These are phyloP conservation scores for Ophiostoma australiae DNA, from an alignment of 2,329 filamentous ascomycete species.

Conservation along the genomic window DNA sequence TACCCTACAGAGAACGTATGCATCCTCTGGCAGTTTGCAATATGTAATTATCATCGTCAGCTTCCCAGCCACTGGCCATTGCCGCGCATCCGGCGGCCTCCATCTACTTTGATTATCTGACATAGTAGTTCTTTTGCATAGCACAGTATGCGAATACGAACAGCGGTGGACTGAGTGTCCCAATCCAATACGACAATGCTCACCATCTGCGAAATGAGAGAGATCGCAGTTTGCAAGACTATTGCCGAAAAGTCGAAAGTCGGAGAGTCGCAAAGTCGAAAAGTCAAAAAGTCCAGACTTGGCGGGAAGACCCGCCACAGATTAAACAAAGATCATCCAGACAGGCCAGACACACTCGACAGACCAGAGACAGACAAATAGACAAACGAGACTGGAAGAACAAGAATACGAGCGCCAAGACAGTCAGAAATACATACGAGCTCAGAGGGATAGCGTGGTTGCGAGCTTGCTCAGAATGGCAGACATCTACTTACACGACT, in stretches of 20 bases:
- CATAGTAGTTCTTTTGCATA: no score
- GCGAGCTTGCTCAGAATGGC: no score
- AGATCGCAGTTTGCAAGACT: no score
- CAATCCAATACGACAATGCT: no score
- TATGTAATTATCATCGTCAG: background rate
- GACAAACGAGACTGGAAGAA: background rate
- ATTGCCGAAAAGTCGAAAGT: no score
- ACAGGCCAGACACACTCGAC: no score
- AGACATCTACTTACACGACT: background rate
- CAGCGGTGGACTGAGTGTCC: no score
- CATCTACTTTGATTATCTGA: background rate
- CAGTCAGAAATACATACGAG: background rate
- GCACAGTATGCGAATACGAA: no score
- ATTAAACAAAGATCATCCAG: no score
- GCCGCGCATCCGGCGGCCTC: background rate
- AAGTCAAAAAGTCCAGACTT: background rate
- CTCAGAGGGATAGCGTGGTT: background rate
- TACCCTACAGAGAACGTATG: background rate
- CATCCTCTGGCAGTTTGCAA: background rate
- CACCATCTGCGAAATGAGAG: no score
- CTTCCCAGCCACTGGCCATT: background rate
- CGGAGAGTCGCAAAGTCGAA: no score
- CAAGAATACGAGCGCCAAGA: slow-evolving; percentile 15
- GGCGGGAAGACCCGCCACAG: slow-evolving; percentile 14
- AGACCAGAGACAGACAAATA: background rate